A percentile compares a stretch with the other conserved stretches of the same genome.
These are phyloP conservation scores for Nepenthes gracilis DNA, from an alignment of 148 eudicot species.

Conservation along the genomic window DNA sequence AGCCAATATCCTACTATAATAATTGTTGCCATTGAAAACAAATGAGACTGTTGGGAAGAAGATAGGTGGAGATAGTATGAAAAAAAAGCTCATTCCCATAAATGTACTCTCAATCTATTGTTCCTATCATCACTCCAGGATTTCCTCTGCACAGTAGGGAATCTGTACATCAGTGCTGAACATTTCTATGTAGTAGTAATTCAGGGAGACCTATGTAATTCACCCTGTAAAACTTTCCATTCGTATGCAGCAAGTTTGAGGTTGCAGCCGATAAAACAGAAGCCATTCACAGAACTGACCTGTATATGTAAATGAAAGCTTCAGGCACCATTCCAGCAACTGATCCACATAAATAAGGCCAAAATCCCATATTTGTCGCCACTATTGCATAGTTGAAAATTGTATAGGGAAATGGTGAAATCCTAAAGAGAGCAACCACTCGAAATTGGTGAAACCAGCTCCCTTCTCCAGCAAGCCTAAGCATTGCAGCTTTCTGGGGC, in stretches of 20 bases:
- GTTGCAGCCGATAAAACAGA: background rate
- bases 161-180: no score
- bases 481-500: constrained; percentile 82
- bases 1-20: no score
- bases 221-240: no score
- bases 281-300: constrained; percentile 25
- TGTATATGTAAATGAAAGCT: constrained; percentile 81
- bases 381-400: constrained; percentile 85
- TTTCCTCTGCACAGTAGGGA: no score
- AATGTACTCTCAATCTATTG: no score
- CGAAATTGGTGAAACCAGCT: constrained; percentile 81
- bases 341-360: constrained; percentile 93
- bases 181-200: no score
- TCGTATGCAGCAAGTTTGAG: background rate
- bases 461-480: constrained; percentile 78
- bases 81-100: no score
- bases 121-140: no score
- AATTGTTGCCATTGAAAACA: no score
- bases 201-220: no score
- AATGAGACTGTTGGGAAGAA: no score
- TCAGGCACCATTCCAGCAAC: constrained; percentile 94
- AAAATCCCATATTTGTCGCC: constrained; percentile 74
- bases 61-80: no score
- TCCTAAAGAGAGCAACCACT: constrained; percentile 73
- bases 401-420: constrained; percentile 93